Percentiles rank a stretch among this genome's conserved stretches.
Evolutionary conservation across 495 filamentous ascomycete genomes (phyloP).

Genomic region (Daldinia bambusicola): DNA sequence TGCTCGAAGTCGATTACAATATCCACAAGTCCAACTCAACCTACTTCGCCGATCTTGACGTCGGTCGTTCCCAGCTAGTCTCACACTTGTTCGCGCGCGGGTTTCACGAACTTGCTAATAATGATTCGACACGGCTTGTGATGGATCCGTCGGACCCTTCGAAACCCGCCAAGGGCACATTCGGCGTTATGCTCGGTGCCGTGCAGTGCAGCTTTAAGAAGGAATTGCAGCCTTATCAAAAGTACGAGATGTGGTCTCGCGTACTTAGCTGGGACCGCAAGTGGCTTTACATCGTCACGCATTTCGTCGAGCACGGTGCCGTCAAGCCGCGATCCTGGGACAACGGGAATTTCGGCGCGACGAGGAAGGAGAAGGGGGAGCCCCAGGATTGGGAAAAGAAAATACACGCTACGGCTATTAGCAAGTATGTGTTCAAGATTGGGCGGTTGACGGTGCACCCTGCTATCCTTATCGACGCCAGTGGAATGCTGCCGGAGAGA

Average conservation of each 20-base stretch:
- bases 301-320: constrained; percentile 64
- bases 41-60: constrained; percentile 84
- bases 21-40: constrained; percentile 86
- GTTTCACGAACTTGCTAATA: constrained; percentile 54
- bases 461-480: constrained; percentile 75
- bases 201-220: constrained; percentile 73
- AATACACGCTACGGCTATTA: constrained; percentile 64
- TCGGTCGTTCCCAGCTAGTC: constrained; percentile 71
- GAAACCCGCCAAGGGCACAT: constrained; percentile 50
- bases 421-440: constrained; percentile 71
- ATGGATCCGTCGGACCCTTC: constrained; percentile 51
- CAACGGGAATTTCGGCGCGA: constrained; percentile 47
- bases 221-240: constrained; percentile 75
- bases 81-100: constrained; percentile 63
- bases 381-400: constrained; percentile 51
- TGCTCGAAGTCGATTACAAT: constrained; percentile 84
- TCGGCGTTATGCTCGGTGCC: constrained; percentile 72
- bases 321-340: constrained; percentile 58
- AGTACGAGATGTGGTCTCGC: constrained; percentile 78
- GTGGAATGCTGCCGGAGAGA: constrained; percentile 72
- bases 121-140: constrained; percentile 55
- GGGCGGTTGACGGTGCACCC: constrained; percentile 86
- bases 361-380: constrained; percentile 40
- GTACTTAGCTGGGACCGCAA: constrained; percentile 75
- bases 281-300: constrained; percentile 62